Evolutionary conservation across 345 rosid species (phyloP).

Genomic region (Syzygium grande): DNA sequence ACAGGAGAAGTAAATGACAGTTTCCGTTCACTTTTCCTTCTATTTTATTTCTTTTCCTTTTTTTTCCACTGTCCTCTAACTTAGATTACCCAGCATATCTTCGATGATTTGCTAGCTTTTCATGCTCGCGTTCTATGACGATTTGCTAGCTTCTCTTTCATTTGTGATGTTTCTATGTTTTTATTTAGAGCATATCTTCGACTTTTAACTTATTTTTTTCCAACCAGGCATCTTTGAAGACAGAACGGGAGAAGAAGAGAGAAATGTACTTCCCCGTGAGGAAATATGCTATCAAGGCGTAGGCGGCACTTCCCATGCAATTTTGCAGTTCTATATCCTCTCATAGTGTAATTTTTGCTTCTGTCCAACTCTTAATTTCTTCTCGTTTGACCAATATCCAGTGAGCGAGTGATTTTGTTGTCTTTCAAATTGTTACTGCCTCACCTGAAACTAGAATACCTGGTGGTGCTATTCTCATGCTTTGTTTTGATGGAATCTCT

Average conservation of each 20-base stretch:
- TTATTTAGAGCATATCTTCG: not conserved
- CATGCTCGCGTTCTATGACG: not conserved
- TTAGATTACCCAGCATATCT: not conserved
- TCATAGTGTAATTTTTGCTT: not conserved
- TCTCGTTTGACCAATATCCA: not conserved
- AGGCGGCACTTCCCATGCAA: conserved; percentile 11
- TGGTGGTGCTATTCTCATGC: not conserved
- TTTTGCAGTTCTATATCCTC: not conserved
- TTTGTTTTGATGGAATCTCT: not conserved
- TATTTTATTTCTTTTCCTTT: not conserved
- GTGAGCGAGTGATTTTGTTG: not conserved
- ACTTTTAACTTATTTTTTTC: not conserved
- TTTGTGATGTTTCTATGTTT: not conserved
- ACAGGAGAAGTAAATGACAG: not conserved
- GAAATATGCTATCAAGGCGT: conserved; percentile 86
- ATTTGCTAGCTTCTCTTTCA: not conserved
- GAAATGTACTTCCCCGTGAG: conserved; percentile 84
- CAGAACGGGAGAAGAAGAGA: conserved; percentile 79
- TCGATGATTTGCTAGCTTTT: not conserved
- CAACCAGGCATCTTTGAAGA: conserved; percentile 51
- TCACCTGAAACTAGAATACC: not conserved
- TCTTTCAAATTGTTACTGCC: not conserved
- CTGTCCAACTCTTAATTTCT: conserved; percentile 5
- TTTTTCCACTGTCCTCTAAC: not conserved
- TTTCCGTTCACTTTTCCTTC: not conserved